Conservation (phyloP, 2,329 filamentous ascomycete genomes). For the Cladosporium austrohemisphaericum region DNA sequence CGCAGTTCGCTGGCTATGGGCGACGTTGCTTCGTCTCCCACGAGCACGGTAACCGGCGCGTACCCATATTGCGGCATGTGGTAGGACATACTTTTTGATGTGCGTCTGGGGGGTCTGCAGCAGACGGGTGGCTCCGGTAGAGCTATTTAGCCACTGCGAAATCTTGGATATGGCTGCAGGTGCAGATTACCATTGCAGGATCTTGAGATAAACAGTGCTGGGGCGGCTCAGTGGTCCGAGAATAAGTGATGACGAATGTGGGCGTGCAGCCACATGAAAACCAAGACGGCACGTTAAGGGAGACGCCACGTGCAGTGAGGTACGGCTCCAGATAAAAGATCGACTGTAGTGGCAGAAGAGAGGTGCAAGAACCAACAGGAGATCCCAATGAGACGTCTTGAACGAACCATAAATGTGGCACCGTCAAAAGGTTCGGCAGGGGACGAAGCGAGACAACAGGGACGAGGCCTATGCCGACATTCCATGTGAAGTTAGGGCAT, state of each 20-base stretch:
- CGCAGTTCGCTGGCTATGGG: neutral
- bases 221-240: slow-evolving; percentile 1
- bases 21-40: slow-evolving; percentile 5
- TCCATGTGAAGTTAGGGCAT: neutral
- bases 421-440: slow-evolving; percentile 11
- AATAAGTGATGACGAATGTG: slow-evolving; percentile 12
- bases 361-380: slow-evolving; percentile 14
- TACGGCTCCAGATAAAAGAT: slow-evolving; percentile 11
- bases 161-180: slow-evolving; percentile 1
- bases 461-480: slow-evolving; percentile 7
- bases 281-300: slow-evolving; percentile 11
- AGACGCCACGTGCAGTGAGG: slow-evolving; percentile 10
- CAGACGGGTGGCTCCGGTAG: neutral
- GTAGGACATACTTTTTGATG: slow-evolving; percentile 15
- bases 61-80: slow-evolving; percentile 3
- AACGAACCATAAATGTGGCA: slow-evolving; percentile 14
- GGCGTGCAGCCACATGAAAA: slow-evolving; percentile 6
- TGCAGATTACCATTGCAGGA: slow-evolving; percentile 4
- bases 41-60: slow-evolving; percentile 1
- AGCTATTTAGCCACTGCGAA: neutral
- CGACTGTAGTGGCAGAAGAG: slow-evolving; percentile 13
- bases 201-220: neutral
- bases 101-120: slow-evolving; percentile 8
- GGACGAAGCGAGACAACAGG: slow-evolving; percentile 13
- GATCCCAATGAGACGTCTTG: slow-evolving; percentile 10